Percentiles rank a stretch among this genome's conserved stretches.
Evolutionary conservation across 352 stramenopile genomes (phyloP).

Genomic region (Pythium guiyangense): DNA sequence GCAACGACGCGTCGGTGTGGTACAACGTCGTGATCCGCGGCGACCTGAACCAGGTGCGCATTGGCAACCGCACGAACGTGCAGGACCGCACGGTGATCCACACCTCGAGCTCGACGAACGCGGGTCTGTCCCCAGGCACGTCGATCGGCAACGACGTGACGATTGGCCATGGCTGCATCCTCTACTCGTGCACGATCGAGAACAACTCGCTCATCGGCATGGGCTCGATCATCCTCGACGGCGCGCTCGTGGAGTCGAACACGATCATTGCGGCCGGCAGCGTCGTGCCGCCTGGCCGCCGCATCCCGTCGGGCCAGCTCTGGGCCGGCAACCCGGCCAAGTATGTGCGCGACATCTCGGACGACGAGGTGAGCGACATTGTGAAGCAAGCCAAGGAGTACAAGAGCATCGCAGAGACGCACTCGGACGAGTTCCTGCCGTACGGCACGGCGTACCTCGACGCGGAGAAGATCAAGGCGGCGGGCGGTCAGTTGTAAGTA

Average conservation of each 20-base stretch:
- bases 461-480: constrained; percentile 82
- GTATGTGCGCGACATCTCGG: constrained; percentile 91
- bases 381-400: constrained; percentile 84
- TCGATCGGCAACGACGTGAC: constrained; percentile 96
- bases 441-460: constrained; percentile 88
- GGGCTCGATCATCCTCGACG: constrained; percentile 93
- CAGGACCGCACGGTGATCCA: constrained; percentile 95
- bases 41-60: constrained; percentile 90
- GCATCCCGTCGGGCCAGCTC: constrained; percentile 90
- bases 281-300: constrained; percentile 87
- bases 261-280: constrained; percentile 94
- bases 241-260: constrained; percentile 90
- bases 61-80: constrained; percentile 96
- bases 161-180: constrained; percentile 92
- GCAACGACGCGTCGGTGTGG: constrained; percentile 92
- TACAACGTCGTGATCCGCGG: constrained; percentile 96
- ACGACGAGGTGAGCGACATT: constrained; percentile 90
- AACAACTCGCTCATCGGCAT: constrained; percentile 96
- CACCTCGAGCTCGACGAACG: constrained; percentile 80
- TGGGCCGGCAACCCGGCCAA: constrained; percentile 96
- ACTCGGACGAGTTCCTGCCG: constrained; percentile 89
- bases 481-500: constrained; percentile 70
- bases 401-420: constrained; percentile 77
- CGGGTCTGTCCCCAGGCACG: constrained; percentile 74
- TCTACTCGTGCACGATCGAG: constrained; percentile 96